Percentiles rank a stretch among this genome's conserved stretches.
phyloP scores from a whole-genome alignment of 2,329 filamentous ascomycete species.

The Pseudogymnoascus sp. region DNA sequence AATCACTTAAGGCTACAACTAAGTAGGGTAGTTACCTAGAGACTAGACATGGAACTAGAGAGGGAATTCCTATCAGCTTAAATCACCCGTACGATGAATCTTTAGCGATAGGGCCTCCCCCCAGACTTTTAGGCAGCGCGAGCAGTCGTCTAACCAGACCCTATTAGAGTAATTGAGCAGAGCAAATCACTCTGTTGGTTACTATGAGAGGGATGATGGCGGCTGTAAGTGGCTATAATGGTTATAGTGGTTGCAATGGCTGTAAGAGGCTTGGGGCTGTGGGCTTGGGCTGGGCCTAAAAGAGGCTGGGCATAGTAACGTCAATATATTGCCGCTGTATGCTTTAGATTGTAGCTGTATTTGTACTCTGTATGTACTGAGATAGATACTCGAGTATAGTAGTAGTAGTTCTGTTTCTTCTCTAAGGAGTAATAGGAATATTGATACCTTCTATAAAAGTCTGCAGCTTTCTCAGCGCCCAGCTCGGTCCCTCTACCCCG shows the following conservation, averaged over 20 bases:
- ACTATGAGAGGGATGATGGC: neutral
- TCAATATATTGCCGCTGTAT: neutral
- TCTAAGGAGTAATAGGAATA: neutral
- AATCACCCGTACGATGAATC: neutral
- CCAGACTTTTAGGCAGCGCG: neutral
- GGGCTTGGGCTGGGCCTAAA: neutral
- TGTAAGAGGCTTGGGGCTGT: constrained; percentile 4
- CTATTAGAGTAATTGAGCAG: neutral
- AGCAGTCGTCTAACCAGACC: neutral
- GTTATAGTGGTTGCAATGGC: neutral
- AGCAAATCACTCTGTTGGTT: neutral
- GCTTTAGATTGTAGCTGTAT: constrained; percentile 1
- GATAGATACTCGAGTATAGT: neutral
- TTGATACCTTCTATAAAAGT: neutral
- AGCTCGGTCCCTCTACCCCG: neutral
- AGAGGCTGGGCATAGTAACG: neutral
- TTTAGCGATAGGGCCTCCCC: neutral
- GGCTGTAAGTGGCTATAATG: neutral
- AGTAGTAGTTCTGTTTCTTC: neutral
- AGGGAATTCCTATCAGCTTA: neutral
- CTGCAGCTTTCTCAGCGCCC: neutral
- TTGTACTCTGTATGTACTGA: neutral
- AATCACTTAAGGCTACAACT: neutral
- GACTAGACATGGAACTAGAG: neutral
- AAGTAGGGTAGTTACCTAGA: neutral